Evolutionary conservation across 306 rosid species (phyloP), one percentile per base, ranked within the genome.

Genomic region (Cicer pinnatifidum): DNA sequence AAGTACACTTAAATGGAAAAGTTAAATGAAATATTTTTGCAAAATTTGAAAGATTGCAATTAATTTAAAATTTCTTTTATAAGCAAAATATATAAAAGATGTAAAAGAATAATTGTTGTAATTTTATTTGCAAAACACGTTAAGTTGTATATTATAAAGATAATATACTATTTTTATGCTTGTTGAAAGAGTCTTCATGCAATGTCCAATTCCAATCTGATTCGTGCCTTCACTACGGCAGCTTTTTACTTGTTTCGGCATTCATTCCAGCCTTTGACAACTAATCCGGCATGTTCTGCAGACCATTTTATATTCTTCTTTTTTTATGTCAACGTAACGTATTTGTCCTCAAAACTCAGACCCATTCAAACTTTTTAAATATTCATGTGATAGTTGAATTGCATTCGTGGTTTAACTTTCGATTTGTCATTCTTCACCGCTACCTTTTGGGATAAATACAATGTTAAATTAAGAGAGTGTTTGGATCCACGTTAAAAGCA

Each of bases 121-220:
- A 28, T 3, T 28, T 28, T 28, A 28, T 28, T 28, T 28, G 5
- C 35, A 28, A 28, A 28, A 28, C 33, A 28, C 3, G 35, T 28
- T 28, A 28, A 28, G 5, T 28, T 28, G 5, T 28, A 28, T 28
- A 28, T 28, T 28, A 28, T 28, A 28, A 28, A 28, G 5, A 28
- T 28, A 28, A 28, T 28, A 28, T 28, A 15, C 1, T 51, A 51
- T 6, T 51, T 0, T 0, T 8, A 54, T 60, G 45, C 9, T 35
- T 12, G 44, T 60, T n/a, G 67, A 61, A 11, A 60, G 20, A 61
- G 67, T 37, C 67, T 61, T 60, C 11, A 59, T 56, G 3, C 0
- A 12, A 40, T 54, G 69, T 60, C 75, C 67, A 62, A 46, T 72
- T 61, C 82, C 53, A 37, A 57, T 69, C 13, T 68, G 67, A 46